Percentiles rank a stretch among this genome's conserved stretches.
These are phyloP conservation scores for Fusarium neocosmosporiellum DNA, from an alignment of 2,329 filamentous ascomycete species.

Conservation along the genomic window DNA sequence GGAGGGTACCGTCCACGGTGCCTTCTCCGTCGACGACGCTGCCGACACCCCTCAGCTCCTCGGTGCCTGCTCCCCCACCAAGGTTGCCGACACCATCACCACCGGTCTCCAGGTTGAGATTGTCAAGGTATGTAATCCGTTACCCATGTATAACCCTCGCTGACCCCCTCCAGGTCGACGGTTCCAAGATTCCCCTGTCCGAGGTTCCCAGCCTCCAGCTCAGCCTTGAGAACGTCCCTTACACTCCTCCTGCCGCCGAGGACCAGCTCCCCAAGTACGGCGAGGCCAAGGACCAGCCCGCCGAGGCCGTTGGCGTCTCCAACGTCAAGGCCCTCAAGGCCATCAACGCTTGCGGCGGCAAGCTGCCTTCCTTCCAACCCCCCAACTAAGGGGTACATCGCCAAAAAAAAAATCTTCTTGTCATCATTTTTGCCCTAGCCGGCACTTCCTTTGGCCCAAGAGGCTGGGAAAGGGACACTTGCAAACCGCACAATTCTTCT, in stretches of 20 bases:
- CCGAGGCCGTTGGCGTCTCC: slow-evolving; percentile 30
- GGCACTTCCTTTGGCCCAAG: neutral
- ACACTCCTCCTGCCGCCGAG: slow-evolving; percentile 39
- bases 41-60: slow-evolving; percentile 70
- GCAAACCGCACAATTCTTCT: slow-evolving; percentile 38
- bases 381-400: slow-evolving; percentile 20
- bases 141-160: neutral
- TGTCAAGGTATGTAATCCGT: slow-evolving; percentile 43
- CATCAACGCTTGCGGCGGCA: slow-evolving; percentile 29
- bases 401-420: slow-evolving; percentile 18
- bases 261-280: slow-evolving; percentile 46
- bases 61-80: slow-evolving; percentile 31
- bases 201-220: slow-evolving; percentile 51
- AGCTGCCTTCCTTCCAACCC: slow-evolving; percentile 33
- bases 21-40: slow-evolving; percentile 65
- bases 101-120: slow-evolving; percentile 49
- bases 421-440: neutral
- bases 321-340: slow-evolving; percentile 33
- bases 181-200: slow-evolving; percentile 51
- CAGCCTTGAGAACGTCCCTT: slow-evolving; percentile 42
- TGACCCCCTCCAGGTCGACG: slow-evolving; percentile 45
- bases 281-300: slow-evolving; percentile 25
- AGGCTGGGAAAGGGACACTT: slow-evolving; percentile 29
- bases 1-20: slow-evolving; percentile 47
- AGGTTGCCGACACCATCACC: slow-evolving; percentile 41